Percentiles rank a stretch among this genome's conserved stretches.
Evolutionary conservation across 495 filamentous ascomycete species (phyloP).

Genomic region (Beverwykella pulmonaria): DNA sequence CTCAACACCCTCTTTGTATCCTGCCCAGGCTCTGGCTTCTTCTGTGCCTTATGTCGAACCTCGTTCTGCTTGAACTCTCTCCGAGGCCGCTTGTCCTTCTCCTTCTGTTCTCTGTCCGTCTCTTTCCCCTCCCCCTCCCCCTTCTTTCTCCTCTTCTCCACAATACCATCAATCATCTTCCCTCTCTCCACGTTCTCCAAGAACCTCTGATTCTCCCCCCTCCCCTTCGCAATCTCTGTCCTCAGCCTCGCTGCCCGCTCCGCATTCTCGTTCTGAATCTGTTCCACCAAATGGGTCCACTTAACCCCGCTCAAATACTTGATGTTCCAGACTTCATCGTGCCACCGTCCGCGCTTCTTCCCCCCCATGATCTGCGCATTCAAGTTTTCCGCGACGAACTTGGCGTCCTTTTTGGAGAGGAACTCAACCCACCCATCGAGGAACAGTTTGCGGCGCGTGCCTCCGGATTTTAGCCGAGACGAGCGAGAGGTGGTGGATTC

Average conservation of each 20-base stretch:
- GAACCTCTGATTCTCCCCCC: conserved; percentile 82
- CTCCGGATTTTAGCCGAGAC: conserved; percentile 64
- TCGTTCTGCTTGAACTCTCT: conserved; percentile 78
- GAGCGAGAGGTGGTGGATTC: conserved; percentile 66
- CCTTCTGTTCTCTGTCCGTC: conserved; percentile 39
- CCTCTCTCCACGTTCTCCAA: conserved; percentile 73
- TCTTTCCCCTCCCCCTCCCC: conserved; percentile 60
- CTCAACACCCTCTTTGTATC: conserved; percentile 77
- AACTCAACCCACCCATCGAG: conserved; percentile 97
- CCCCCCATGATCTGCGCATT: conserved; percentile 84
- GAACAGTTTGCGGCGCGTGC: conserved; percentile 85
- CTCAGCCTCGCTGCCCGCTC: conserved; percentile 78
- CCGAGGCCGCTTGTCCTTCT: conserved; percentile 45
- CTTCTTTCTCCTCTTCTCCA: conserved; percentile 61
- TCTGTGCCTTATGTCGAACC: conserved; percentile 51
- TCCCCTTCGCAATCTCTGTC: conserved; percentile 75
- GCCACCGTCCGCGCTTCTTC: conserved; percentile 84
- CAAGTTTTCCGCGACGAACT: conserved; percentile 77
- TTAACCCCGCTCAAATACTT: conserved; percentile 84
- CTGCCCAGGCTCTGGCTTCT: conserved; percentile 60
- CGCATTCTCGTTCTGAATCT: conserved; percentile 78
- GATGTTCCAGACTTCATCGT: conserved; percentile 89
- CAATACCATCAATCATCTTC: conserved; percentile 48
- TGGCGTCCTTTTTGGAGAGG: conserved; percentile 72
- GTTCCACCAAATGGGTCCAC: conserved; percentile 70